Evolutionary conservation across 768 basidiomycete genomes (phyloP).

Genomic region (Atractiella rhizophila): DNA sequence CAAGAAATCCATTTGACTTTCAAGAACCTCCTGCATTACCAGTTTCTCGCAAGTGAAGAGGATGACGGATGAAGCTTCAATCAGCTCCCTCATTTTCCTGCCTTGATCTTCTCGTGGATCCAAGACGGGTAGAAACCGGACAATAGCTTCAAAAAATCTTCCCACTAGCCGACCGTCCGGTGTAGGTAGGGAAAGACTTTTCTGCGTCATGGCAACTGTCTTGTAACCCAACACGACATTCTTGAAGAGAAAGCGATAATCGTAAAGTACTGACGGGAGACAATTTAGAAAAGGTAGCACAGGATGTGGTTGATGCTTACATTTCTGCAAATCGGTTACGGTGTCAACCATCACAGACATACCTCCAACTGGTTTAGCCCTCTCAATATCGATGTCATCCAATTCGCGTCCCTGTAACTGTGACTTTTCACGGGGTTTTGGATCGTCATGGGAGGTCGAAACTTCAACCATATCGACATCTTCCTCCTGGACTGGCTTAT

Average conservation of each 20-base stretch:
- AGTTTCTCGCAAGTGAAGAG: too few relatives aligned
- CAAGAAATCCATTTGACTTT: slow-evolving; percentile 70
- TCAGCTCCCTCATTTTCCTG: slow-evolving; percentile 32
- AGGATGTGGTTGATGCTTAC: too few relatives aligned
- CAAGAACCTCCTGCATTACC: slow-evolving; percentile 91
- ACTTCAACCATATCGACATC: background rate
- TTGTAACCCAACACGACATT: slow-evolving; percentile 73
- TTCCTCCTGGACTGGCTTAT: background rate
- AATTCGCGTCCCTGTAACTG: slow-evolving; percentile 19
- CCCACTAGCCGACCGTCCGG: slow-evolving; percentile 70
- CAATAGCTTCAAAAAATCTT: slow-evolving; percentile 59
- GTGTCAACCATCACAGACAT: slow-evolving; percentile 55
- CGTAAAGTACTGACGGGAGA: slow-evolving; percentile 24
- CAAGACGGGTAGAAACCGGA: slow-evolving; percentile 62
- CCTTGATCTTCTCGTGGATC: slow-evolving; percentile 32
- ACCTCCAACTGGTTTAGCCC: slow-evolving; percentile 52
- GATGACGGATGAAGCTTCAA: slow-evolving; percentile 58
- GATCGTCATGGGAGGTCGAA: background rate
- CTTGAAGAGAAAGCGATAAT: slow-evolving; percentile 61
- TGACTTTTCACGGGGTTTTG: too few relatives aligned
- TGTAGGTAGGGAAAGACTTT: slow-evolving; percentile 48
- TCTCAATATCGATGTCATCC: slow-evolving; percentile 52
- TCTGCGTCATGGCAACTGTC: slow-evolving; percentile 45
- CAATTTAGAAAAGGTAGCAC: slow-evolving; percentile 4
- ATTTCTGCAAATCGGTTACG: slow-evolving; percentile 53